Evolutionary conservation across 169 alveolate species (phyloP).

Genomic region (Perkinsus olseni): DNA sequence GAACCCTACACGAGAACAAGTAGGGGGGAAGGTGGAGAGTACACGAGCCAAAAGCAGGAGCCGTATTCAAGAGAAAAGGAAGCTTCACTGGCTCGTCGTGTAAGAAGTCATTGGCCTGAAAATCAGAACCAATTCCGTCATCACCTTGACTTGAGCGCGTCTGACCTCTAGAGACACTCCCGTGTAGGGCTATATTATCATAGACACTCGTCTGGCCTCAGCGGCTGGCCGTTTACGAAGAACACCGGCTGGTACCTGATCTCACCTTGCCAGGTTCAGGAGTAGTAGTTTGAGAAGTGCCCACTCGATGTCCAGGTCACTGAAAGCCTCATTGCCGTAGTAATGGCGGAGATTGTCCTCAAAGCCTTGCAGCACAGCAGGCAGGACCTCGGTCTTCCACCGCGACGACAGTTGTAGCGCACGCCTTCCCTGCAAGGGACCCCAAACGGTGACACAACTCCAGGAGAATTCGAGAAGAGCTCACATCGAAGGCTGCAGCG

Average conservation of each 20-base stretch:
- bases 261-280: background rate
- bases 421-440: background rate
- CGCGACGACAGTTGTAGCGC: background rate
- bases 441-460: background rate
- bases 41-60: too few species aligned
- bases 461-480: background rate
- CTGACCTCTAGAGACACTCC: too few species aligned
- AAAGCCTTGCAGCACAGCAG: background rate
- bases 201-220: too few species aligned
- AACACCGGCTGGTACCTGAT: background rate
- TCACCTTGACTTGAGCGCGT: too few species aligned
- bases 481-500: background rate
- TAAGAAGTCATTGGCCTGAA: too few species aligned
- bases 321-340: background rate
- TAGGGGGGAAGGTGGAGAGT: too few species aligned
- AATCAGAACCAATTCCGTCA: too few species aligned
- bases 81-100: too few species aligned
- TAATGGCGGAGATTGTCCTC: background rate
- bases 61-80: too few species aligned
- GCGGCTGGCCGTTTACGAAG: background rate
- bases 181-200: too few species aligned
- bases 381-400: background rate
- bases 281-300: too few species aligned
- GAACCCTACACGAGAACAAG: too few species aligned
- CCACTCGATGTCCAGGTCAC: background rate